These are phyloP conservation scores for Xylaria scruposa DNA, from an alignment of 495 filamentous ascomycete species.

Conservation along the genomic window DNA sequence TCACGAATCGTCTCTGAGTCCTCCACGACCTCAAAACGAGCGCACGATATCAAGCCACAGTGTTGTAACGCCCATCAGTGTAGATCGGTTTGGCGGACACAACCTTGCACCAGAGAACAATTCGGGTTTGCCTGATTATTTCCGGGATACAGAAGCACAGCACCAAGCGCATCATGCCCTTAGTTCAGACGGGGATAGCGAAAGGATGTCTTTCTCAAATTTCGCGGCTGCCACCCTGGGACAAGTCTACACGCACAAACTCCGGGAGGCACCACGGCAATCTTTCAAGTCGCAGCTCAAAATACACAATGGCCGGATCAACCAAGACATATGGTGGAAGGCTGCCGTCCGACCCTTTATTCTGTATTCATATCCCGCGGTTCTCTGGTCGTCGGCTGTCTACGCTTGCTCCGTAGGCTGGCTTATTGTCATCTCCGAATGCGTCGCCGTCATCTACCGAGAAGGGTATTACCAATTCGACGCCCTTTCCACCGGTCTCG, in stretches of 20 bases:
- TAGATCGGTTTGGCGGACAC: not conserved
- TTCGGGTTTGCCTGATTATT: constrained; percentile 40
- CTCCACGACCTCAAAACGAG: constrained; percentile 10
- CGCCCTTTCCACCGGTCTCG: constrained; percentile 78
- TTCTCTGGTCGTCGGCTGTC: constrained; percentile 88
- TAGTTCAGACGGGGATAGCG: constrained; percentile 45
- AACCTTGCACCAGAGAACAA: not conserved
- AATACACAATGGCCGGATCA: constrained; percentile 78
- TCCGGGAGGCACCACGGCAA: constrained; percentile 64
- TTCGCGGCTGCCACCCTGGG: constrained; percentile 33
- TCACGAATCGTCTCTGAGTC: not conserved
- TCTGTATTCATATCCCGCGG: constrained; percentile 83
- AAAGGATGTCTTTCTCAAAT: constrained; percentile 42
- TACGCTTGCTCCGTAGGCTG: constrained; percentile 93
- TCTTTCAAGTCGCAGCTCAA: constrained; percentile 74
- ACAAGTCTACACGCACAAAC: constrained; percentile 63
- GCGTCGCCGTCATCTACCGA: constrained; percentile 78
- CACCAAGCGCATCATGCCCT: not conserved
- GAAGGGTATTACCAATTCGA: constrained; percentile 77
- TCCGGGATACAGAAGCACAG: constrained; percentile 28
- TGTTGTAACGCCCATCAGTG: not conserved
- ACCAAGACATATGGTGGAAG: constrained; percentile 78
- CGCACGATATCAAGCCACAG: not conserved
- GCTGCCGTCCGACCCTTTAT: constrained; percentile 81
- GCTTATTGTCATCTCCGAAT: constrained; percentile 94